Evolutionary conservation across 2,329 filamentous ascomycete genomes (phyloP).

Genomic region (Albophoma yamanashiensis): DNA sequence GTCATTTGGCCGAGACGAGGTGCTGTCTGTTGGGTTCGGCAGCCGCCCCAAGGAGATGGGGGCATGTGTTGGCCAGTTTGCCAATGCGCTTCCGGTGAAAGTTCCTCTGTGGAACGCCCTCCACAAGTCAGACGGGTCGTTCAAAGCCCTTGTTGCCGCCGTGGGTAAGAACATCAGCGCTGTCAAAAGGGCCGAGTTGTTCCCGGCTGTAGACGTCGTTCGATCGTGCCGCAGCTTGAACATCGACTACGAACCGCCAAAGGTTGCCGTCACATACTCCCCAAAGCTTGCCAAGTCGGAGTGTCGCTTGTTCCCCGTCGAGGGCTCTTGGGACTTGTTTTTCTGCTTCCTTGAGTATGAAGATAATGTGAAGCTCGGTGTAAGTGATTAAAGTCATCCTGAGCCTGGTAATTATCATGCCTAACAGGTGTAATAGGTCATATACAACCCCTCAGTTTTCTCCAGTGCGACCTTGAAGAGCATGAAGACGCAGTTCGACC

Average conservation of each 20-base stretch:
- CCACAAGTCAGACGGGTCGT: background rate
- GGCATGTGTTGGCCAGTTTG: slow-evolving; percentile 6
- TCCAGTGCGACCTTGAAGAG: background rate
- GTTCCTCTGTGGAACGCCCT: slow-evolving; percentile 5
- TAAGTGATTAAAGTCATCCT: background rate
- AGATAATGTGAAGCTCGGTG: slow-evolving; percentile 2
- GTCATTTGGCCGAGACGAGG: slow-evolving; percentile 3
- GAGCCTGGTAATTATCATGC: background rate
- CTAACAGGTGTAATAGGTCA: background rate
- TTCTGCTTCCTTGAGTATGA: slow-evolving; percentile 5
- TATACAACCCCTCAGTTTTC: slow-evolving; percentile 4
- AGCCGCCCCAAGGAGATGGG: slow-evolving; percentile 4
- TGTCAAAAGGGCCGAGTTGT: slow-evolving; percentile 6
- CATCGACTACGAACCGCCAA: slow-evolving; percentile 4
- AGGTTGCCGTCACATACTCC: slow-evolving; percentile 4
- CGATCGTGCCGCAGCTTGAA: slow-evolving; percentile 1
- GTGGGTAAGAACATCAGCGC: slow-evolving; percentile 6
- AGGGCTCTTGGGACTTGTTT: slow-evolving; percentile 5
- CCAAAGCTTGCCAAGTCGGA: slow-evolving; percentile 3
- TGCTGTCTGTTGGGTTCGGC: slow-evolving; percentile 5
- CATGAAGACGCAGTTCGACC: slow-evolving; percentile 3
- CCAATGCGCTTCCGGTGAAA: slow-evolving; percentile 6
- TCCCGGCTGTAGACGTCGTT: slow-evolving; percentile 3
- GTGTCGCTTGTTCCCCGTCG: slow-evolving; percentile 4
- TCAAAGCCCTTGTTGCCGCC: slow-evolving; percentile 4